Evolutionary conservation across 2,329 filamentous ascomycete species (phyloP).

Genomic region (Dactylellina leptospora): DNA sequence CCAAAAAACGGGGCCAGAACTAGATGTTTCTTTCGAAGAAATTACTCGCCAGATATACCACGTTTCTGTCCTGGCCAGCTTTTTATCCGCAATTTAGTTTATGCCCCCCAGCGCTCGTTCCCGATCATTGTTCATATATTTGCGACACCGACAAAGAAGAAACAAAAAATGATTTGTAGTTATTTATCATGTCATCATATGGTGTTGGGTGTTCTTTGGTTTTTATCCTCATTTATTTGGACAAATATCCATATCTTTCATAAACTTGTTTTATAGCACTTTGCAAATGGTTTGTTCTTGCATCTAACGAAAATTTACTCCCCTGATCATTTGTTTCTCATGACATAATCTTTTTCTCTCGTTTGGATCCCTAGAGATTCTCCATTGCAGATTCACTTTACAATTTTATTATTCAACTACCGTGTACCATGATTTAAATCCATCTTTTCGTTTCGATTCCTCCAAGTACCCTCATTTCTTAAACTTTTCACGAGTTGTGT

Average conservation of each 20-base stretch:
- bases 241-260: too few relatives aligned
- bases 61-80: background rate
- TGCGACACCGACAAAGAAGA: conserved; percentile 31
- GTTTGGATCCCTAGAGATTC: conserved; percentile 1
- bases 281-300: background rate
- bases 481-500: conserved; percentile 18
- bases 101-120: conserved; percentile 5
- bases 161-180: conserved; percentile 36
- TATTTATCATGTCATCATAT: conserved; percentile 40
- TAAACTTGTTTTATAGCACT: background rate
- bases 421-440: too few relatives aligned
- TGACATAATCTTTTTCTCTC: conserved; percentile 10
- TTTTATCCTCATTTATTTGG: background rate
- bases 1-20: conserved; percentile 5
- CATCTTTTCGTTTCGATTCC: too few relatives aligned
- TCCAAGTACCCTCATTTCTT: conserved; percentile 2
- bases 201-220: conserved; percentile 47
- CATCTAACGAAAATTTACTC: conserved; percentile 7
- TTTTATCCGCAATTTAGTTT: background rate
- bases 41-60: background rate
- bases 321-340: conserved; percentile 2
- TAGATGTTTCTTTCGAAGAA: background rate
- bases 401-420: background rate
- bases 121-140: conserved; percentile 38
- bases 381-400: background rate